Percentiles rank a stretch among this genome's conserved stretches.
Evolutionary conservation across 495 filamentous ascomycete species (phyloP).

Genomic region (Penicillium waksmanii): DNA sequence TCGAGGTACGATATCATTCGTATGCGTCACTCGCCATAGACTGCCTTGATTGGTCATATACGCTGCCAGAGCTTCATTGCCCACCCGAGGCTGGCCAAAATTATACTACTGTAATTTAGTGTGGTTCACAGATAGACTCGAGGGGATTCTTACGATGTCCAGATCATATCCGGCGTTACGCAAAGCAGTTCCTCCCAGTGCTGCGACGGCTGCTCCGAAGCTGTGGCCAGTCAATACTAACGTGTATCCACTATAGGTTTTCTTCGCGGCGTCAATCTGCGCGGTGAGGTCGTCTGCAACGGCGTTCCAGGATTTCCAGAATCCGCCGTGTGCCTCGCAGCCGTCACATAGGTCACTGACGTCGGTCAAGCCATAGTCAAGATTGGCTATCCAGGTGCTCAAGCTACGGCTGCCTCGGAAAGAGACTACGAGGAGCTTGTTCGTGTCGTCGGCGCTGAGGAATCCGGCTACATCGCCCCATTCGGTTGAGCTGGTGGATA

Average conservation of each 20-base stretch:
- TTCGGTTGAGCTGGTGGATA: slow-evolving; percentile 42
- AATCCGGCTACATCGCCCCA: slow-evolving; percentile 69
- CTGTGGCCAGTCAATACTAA: slow-evolving; percentile 69
- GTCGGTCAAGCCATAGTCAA: slow-evolving; percentile 43
- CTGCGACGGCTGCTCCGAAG: slow-evolving; percentile 68
- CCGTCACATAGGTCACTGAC: slow-evolving; percentile 38
- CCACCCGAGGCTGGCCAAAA: slow-evolving; percentile 71
- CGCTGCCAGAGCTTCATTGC: slow-evolving; percentile 56
- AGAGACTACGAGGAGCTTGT: slow-evolving; percentile 64
- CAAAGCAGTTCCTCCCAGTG: slow-evolving; percentile 61
- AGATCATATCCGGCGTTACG: slow-evolving; percentile 49
- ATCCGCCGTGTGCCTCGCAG: slow-evolving; percentile 59
- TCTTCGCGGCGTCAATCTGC: slow-evolving; percentile 34
- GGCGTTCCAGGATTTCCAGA: slow-evolving; percentile 58
- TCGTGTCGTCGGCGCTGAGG: slow-evolving; percentile 66
- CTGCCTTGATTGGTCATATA: slow-evolving; percentile 56
- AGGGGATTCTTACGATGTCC: slow-evolving; percentile 34
- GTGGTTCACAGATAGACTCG: background rate
- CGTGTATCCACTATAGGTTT: slow-evolving; percentile 51
- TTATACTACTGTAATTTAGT: slow-evolving; percentile 52
- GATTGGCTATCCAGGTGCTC: slow-evolving; percentile 69
- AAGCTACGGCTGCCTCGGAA: slow-evolving; percentile 69
- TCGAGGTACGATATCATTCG: slow-evolving; percentile 66
- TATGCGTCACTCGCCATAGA: slow-evolving; percentile 68
- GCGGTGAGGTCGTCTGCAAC: slow-evolving; percentile 45